phyloP scores from a whole-genome alignment of 805 yeast species.

The Sugiyamaella smithiae region DNA sequence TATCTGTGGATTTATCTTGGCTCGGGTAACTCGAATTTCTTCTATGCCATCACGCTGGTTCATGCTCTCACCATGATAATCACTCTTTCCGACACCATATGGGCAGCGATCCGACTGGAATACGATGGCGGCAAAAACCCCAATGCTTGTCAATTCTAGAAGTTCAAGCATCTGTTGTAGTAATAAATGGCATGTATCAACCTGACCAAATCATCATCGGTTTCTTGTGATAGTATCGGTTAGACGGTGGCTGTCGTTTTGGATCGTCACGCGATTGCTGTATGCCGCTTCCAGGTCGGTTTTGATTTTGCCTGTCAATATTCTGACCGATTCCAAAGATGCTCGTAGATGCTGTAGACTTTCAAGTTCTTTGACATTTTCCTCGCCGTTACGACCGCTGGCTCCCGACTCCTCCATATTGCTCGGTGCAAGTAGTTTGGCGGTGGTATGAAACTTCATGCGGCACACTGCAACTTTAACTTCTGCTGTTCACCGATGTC shows the following conservation, averaged over 20 bases:
- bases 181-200: too few relatives aligned
- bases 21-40: conserved; percentile 94
- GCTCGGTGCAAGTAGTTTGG: too few relatives aligned
- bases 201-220: too few relatives aligned
- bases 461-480: neutral
- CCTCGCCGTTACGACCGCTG: too few relatives aligned
- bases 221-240: neutral
- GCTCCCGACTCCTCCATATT: too few relatives aligned
- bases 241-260: conserved; percentile 6
- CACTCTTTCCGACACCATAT: conserved; percentile 68
- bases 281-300: conserved; percentile 18
- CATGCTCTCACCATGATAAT: conserved; percentile 69
- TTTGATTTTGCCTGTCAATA: conserved; percentile 17
- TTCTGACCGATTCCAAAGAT: conserved; percentile 22
- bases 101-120: conserved; percentile 74
- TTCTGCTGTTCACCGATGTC: conserved; percentile 11
- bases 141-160: conserved; percentile 23
- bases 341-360: conserved; percentile 21
- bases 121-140: conserved; percentile 47
- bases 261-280: conserved; percentile 18
- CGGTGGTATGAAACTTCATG: neutral
- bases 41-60: conserved; percentile 87
- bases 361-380: conserved; percentile 7
- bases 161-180: too few relatives aligned
- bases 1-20: conserved; percentile 93